A percentile compares a stretch with the other conserved stretches of the same genome.
phyloP scores from a whole-genome alignment of 78 protist genomes.

The Dictyostelium brefeldianum region DNA sequence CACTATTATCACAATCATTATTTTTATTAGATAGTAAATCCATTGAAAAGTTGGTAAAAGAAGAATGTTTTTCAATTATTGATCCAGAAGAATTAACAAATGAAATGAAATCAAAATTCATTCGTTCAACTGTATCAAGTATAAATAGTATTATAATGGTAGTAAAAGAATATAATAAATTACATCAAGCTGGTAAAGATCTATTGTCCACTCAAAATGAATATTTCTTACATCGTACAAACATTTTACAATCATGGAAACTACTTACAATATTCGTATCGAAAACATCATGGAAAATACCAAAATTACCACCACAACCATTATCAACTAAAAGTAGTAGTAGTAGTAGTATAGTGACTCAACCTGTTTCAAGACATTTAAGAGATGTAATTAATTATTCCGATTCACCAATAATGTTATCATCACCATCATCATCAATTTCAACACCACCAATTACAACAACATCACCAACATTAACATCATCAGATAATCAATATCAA shows the following conservation, averaged over 20 bases:
- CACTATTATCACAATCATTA: neutral
- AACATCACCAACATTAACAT: neutral
- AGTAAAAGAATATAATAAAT: conserved; percentile 25
- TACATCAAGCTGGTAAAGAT: conserved; percentile 18
- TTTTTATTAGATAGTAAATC: conserved; percentile 18
- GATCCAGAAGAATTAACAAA: conserved; percentile 7
- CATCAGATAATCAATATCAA: neutral
- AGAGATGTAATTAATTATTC: neutral
- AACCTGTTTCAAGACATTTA: neutral
- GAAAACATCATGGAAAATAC: conserved; percentile 41
- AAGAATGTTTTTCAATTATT: conserved; percentile 10
- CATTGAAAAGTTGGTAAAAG: neutral
- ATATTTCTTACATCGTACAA: conserved; percentile 27
- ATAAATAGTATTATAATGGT: conserved; percentile 12
- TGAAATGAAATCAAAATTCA: neutral
- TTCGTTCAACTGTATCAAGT: neutral
- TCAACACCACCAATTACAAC: neutral
- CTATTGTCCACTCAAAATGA: conserved; percentile 27
- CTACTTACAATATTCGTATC: neutral
- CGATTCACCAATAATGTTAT: neutral
- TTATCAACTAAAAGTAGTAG: neutral
- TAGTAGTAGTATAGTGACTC: conserved; percentile 1
- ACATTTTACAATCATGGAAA: conserved; percentile 45
- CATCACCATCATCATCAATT: conserved; percentile 17
- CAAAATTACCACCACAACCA: conserved; percentile 18